Evolutionary conservation across 345 rosid species (phyloP).

Genomic region (Cochlearia excelsa): DNA sequence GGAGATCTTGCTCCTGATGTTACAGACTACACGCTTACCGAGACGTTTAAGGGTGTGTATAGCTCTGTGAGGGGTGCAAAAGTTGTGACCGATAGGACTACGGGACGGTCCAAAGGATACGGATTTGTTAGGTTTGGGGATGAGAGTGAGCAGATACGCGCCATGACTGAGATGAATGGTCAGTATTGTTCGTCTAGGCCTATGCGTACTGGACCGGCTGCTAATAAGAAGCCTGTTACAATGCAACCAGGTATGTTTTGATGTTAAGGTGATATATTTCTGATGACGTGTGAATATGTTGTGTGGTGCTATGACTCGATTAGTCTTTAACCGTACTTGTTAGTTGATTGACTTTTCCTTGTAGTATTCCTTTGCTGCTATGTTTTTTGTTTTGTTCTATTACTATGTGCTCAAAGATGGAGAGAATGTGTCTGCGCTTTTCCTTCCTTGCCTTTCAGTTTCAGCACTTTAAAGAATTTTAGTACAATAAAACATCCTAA

Average conservation of each 20-base stretch:
- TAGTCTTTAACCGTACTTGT: slow-evolving; percentile 19
- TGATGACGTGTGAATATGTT: slow-evolving; percentile 10
- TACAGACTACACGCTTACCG: slow-evolving; percentile 67
- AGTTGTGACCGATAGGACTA: slow-evolving; percentile 63
- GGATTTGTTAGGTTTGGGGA: slow-evolving; percentile 92
- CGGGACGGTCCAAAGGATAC: slow-evolving; percentile 94
- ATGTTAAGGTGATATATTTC: neutral
- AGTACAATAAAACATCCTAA: slow-evolving; percentile 56
- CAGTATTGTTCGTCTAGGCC: slow-evolving; percentile 76
- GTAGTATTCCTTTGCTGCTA: slow-evolving; percentile 5
- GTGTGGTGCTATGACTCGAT: slow-evolving; percentile 4
- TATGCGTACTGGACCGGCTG: slow-evolving; percentile 93
- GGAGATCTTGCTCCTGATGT: slow-evolving; percentile 96
- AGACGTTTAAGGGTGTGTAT: slow-evolving; percentile 63
- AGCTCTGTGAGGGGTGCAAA: slow-evolving; percentile 41
- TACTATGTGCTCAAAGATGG: slow-evolving; percentile 46
- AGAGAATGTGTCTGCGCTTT: slow-evolving; percentile 25
- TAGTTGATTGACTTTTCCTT: slow-evolving; percentile 32
- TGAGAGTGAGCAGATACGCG: slow-evolving; percentile 74
- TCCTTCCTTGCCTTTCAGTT: slow-evolving; percentile 63
- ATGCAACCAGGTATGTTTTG: slow-evolving; percentile 67
- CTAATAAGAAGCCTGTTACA: slow-evolving; percentile 64
- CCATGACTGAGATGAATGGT: slow-evolving; percentile 97
- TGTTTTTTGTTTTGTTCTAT: slow-evolving; percentile 33
- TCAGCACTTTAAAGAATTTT: slow-evolving; percentile 59